phyloP scores from a whole-genome alignment of 148 eudicot genomes.

The Silene latifolia region DNA sequence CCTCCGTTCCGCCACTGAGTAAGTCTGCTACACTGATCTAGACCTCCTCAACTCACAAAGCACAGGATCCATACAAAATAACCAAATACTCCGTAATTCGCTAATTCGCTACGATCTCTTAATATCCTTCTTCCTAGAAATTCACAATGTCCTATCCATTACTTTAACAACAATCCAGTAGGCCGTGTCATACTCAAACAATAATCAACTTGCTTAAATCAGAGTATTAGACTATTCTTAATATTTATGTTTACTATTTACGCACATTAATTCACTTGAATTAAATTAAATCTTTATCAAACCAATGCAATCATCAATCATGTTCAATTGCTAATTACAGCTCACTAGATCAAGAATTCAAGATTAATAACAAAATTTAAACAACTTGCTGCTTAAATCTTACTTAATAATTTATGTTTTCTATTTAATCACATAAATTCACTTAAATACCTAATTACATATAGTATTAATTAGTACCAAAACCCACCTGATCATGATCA shows the following conservation, averaged over 20 bases:
- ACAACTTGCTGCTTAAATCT: not conserved
- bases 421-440: too few species aligned
- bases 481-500: constrained; percentile 18
- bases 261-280: not conserved
- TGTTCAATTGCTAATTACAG: constrained; percentile 1
- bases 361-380: not conserved
- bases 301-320: not conserved
- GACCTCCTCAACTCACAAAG: not conserved
- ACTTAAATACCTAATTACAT: constrained; percentile 1
- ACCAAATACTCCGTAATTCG: not conserved
- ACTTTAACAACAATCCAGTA: not conserved
- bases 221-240: not conserved
- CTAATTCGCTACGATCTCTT: not conserved
- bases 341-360: constrained; percentile 15
- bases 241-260: not conserved
- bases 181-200: not conserved
- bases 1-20: not conserved
- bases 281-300: not conserved
- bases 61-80: not conserved
- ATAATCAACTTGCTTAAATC: not conserved
- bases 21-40: not conserved
- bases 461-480: not conserved
- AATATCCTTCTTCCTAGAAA: not conserved
- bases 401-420: not conserved
- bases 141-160: not conserved